Base-by-base conservation (phyloP, 768 basidiomycete genomes). In the Fibroporia radiculosa region DNA sequence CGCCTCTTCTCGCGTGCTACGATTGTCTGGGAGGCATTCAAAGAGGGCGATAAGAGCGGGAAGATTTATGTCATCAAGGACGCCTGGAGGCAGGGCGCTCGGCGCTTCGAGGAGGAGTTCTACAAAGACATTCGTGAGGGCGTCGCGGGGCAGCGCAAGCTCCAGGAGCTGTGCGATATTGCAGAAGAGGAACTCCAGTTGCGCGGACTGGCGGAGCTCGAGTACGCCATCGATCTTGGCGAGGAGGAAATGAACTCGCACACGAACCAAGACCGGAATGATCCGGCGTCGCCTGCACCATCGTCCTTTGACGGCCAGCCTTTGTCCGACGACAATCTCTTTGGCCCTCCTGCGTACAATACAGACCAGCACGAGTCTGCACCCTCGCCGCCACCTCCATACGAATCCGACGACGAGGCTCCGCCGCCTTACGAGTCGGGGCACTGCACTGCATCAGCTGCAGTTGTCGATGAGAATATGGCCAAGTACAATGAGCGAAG, bases 1-100 rank as follows among this genome's bases (percentile, higher is more conserved):
- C 31, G 45, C 0, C 34, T 52, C 6, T 44, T 52, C 24, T 52
- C 51, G 4, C 48, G 51, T 2, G 44, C 44, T n/a, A 52, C 51
- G 4, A 46, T 29, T 7, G 37, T 49, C 1, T 49, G 51, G 51
- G 16, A 23, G 8, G 51, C 51, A 4, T 24, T 52, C n/a, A 35
- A 45, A 14, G 46, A 48, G n/a, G 22, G 7, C 16, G 6, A 20
- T 1, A 25, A 11, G 6, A 24, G 19, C 14, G 25, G n/a, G 19
- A 48, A 44, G 37, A 5, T 29, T 10, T 16, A 18, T 19, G 40
- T 45, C 18, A 3, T 52, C 40, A 52, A 52, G 41, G 50, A 52
- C 14, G 32, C 50, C 0, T 52, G 50, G 50, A 33, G 50, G 19
- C 47, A 48, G 22, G 2, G 35, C 13, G 22, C 41, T 12, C 43